Evolutionary conservation across 179 eudicot species (phyloP), one percentile per base, ranked within the genome.

Genomic region (Carnegiea gigantea): DNA sequence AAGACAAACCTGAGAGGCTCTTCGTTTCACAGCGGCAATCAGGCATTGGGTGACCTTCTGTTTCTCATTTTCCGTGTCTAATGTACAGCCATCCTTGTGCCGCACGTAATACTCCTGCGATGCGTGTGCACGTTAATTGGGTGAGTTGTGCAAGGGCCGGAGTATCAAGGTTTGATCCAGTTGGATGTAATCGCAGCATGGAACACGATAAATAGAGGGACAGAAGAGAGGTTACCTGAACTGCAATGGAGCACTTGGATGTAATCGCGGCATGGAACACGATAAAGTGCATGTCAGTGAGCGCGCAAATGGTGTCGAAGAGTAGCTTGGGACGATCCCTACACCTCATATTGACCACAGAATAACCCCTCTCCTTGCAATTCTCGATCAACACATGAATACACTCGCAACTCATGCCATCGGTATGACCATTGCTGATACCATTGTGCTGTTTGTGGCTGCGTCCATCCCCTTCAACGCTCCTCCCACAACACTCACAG

Each of bases 221-320:
- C 20, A 21, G 59, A 33, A 36, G 60, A 60, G 53, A 43, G 23
- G 40, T 75, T 73, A 92, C 95, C 92, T 93, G 96, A 84, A 85
- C 70, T 15, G 96, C 94, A 0, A 84, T 67, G 12, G 93, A 82
- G 57, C 89, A 84, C 24, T 86, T 81, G n/a, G 93, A 91, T 76
- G 90, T 81, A 60, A 93, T 82, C 54, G 96, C 86, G 0, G 97
- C 98, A 86, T 95, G 98, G 79, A 90, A 91, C 20, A 95, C 97
- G 30, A 86, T 90, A 70, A 91, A 95, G 48, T 93, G 87, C 91
- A 95, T 72, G 83, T 95, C 97, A 0, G 96, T 92, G 51, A 95
- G 86, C 4, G 93, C 86, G 33, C 97, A 95, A 8, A 95, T 91
- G 0, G 98, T 95, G 75, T 95, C 98, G 75, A 95, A 93, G 46